phyloP scores from a whole-genome alignment of 305 asterid species.

The Fraxinus sp. region DNA sequence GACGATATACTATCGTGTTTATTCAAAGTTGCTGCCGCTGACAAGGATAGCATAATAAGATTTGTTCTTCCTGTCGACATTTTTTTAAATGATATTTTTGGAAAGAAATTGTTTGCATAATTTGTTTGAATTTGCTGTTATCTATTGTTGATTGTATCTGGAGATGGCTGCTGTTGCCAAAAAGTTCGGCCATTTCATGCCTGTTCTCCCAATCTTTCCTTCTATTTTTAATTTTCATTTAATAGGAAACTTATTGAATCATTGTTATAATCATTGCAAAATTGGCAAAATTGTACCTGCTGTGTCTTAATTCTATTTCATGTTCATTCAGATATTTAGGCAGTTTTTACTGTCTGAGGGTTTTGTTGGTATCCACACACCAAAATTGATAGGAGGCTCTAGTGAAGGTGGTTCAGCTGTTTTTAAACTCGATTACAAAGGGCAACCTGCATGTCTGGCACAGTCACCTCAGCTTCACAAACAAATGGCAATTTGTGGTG shows the following conservation, averaged over 20 bases:
- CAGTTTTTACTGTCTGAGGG: constrained; percentile 55
- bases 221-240: too few species aligned
- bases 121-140: background rate
- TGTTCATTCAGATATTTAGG: constrained; percentile 57
- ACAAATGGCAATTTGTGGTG: constrained; percentile 51
- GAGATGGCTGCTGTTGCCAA: background rate
- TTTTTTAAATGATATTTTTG: background rate
- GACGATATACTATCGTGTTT: background rate
- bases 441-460: constrained; percentile 49
- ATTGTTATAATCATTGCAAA: background rate
- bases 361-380: constrained; percentile 71
- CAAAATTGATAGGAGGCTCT: constrained; percentile 77
- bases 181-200: background rate
- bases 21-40: background rate
- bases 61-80: background rate
- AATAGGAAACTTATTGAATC: background rate
- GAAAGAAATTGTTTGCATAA: background rate
- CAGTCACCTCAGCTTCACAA: constrained; percentile 55
- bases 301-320: constrained; percentile 4
- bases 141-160: background rate
- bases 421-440: constrained; percentile 74
- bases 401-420: constrained; percentile 97
- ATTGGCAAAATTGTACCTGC: background rate
- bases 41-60: constrained; percentile 19
- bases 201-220: too few species aligned